Base-by-base conservation (phyloP, 169 alveolate species). In the Ophryocystis elektroscirrha region DNA sequence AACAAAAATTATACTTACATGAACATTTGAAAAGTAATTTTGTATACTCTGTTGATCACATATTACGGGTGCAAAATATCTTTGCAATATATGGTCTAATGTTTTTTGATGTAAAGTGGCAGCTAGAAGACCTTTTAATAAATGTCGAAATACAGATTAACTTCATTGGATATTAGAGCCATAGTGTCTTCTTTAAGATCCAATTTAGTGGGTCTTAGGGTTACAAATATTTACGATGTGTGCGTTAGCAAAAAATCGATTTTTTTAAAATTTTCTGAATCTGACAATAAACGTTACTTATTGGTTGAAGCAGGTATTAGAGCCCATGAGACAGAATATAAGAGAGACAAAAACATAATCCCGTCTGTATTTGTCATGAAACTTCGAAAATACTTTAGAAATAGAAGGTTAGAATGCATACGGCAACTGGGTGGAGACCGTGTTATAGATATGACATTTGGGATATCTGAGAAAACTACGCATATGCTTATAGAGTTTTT, bases 341-440 rank as follows among this genome's bases (percentile, higher is more conserved):
- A 53, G 30, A 25, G 67, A 23, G 61, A 56, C 54, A 65, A 61
- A 45, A 47, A 35, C n/a, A 59, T 58, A 5, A 36, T 65, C 32
- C 74, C 74, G 1, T 65, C 74, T 9, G 59, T 49, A 39, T 65
- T 51, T 41, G 54, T 65, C 48, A 59, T 65, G 74, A 61, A 61
- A 53, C 49, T 65, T 18, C 41, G 69, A 18, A 60, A 60, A 44
- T 42, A 41, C 24, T 18, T 65, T 50, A 47, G 69, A 1, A 52
- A 44, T 42, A 53, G 37, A 51, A 49, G 67, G 37, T 51, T 57
- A 26, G 63, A 48, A 19, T 38, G n/a, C 16, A 29, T 52, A 23
- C 48, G 46, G 35, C 74, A 65, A 45, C 39, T 58, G 32, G 74
- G 74, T 0, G 59, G 57, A 4, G 74, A 65, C 30, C 74, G 74